Percentiles rank a stretch among this genome's conserved stretches.
These are phyloP conservation scores for Tolypocladium capitatum DNA, from an alignment of 2,329 filamentous ascomycete species.

Conservation along the genomic window DNA sequence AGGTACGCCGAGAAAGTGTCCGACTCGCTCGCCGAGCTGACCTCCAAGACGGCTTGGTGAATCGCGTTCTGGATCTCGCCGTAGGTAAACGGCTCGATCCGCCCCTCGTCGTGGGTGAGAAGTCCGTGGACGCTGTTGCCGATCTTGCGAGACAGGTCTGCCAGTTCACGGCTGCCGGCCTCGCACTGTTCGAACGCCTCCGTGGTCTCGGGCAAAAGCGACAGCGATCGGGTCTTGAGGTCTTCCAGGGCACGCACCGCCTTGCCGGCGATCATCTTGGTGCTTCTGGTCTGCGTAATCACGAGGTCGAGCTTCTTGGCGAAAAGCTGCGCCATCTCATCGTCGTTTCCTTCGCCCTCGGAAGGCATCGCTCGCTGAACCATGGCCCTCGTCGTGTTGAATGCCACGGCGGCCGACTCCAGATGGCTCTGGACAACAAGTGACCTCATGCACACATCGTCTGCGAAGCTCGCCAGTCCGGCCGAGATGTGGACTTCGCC, in stretches of 20 bases:
- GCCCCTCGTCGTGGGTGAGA: conserved; percentile 55
- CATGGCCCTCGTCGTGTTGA: conserved; percentile 50
- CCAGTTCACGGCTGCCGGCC: conserved; percentile 48
- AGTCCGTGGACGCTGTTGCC: conserved; percentile 53
- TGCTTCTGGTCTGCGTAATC: conserved; percentile 62
- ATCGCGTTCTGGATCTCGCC: conserved; percentile 53
- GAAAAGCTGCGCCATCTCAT: conserved; percentile 55
- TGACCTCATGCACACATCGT: conserved; percentile 66
- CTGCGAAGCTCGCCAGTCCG: conserved; percentile 59
- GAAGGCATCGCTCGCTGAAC: conserved; percentile 50
- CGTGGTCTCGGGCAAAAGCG: conserved; percentile 53
- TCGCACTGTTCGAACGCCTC: conserved; percentile 61
- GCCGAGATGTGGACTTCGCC: conserved; percentile 65
- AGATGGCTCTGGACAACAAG: conserved; percentile 67
- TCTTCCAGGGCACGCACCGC: conserved; percentile 65
- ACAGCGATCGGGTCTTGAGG: conserved; percentile 60
- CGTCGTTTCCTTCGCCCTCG: conserved; percentile 39
- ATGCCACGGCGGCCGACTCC: conserved; percentile 59
- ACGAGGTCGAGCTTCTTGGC: conserved; percentile 57
- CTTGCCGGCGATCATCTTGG: conserved; percentile 74
- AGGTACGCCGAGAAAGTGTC: conserved; percentile 59
- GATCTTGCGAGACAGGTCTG: conserved; percentile 51
- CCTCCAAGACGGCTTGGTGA: conserved; percentile 32
- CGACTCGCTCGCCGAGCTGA: conserved; percentile 44
- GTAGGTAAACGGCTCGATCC: conserved; percentile 52